Percentiles rank a stretch among this genome's conserved stretches.
These are phyloP conservation scores for Arctium lappa DNA, from an alignment of 129 eudicot species.

Conservation along the genomic window DNA sequence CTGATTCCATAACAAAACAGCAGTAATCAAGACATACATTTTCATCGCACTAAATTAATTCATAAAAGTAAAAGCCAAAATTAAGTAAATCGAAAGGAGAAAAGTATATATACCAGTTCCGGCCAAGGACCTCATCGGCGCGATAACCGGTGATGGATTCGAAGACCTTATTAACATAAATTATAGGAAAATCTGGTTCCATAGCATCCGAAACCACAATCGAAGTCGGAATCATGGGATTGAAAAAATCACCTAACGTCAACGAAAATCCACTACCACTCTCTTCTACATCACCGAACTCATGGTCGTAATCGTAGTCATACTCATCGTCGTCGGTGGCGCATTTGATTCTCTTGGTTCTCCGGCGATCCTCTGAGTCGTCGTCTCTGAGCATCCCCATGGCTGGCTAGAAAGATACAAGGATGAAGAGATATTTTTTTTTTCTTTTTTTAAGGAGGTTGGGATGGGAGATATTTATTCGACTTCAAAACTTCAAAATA, in stretches of 20 bases:
- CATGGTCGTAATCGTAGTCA: conserved; percentile 9
- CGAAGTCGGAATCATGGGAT: conserved; percentile 59
- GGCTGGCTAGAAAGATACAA: neutral
- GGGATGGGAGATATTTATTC: conserved; percentile 37
- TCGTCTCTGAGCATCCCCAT: conserved; percentile 34
- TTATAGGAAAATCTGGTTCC: conserved; percentile 78
- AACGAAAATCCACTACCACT: conserved; percentile 20
- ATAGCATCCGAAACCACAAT: conserved; percentile 86
- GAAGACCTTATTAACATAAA: conserved; percentile 76
- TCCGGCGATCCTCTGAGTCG: conserved; percentile 5
- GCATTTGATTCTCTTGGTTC: conserved; percentile 50
- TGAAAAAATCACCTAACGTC: conserved; percentile 38
- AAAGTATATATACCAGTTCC: conserved; percentile 68
- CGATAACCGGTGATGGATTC: conserved; percentile 88
- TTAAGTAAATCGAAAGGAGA: neutral
- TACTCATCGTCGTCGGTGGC: conserved; percentile 9
- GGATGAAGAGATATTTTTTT: no score
- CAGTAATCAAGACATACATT: neutral
- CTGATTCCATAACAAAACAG: conserved; percentile 5
- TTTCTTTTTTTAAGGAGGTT: no score
- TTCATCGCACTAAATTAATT: neutral
- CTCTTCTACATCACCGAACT: conserved; percentile 27
- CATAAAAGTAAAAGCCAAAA: neutral
- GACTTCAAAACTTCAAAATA: conserved; percentile 15
- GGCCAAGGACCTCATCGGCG: conserved; percentile 86